Percentiles rank a stretch among this genome's conserved stretches.
Conservation (phyloP, 164 flowering plant genomes). For the Nymphaea colorata region DNA sequence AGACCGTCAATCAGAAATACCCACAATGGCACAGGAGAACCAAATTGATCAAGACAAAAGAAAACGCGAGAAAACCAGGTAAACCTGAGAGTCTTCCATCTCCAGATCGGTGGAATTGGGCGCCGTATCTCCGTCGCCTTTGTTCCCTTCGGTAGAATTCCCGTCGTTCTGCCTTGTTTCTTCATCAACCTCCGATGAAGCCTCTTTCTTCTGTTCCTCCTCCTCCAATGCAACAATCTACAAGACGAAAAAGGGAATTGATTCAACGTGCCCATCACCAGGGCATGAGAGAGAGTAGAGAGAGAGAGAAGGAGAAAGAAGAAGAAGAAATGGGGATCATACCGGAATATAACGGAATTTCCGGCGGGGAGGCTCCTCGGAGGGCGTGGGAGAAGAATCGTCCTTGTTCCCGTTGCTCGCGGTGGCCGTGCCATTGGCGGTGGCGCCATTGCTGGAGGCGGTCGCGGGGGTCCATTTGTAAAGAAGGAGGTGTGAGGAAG, state of each 20-base stretch:
- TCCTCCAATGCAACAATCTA: conserved; percentile 67
- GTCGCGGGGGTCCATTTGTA: conserved; percentile 83
- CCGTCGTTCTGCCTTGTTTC: conserved; percentile 33
- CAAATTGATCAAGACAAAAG: no score
- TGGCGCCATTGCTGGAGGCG: background rate
- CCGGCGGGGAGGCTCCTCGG: conserved; percentile 53
- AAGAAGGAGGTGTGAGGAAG: conserved; percentile 50
- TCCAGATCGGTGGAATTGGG: background rate
- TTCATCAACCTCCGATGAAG: conserved; percentile 42
- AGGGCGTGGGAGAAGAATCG: conserved; percentile 13
- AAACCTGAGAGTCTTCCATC: background rate
- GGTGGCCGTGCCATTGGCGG: background rate
- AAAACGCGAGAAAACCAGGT: background rate
- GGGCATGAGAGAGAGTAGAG: background rate
- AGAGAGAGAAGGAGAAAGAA: background rate
- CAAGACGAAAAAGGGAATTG: conserved; percentile 1
- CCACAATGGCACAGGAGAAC: background rate
- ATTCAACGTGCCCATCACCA: background rate
- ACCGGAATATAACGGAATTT: conserved; percentile 87
- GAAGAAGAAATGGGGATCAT: background rate
- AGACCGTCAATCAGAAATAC: background rate
- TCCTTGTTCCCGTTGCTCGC: conserved; percentile 17
- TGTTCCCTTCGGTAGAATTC: conserved; percentile 6
- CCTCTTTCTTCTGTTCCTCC: conserved; percentile 36
- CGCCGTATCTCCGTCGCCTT: background rate